These are phyloP conservation scores for Bretziella fagacearum DNA, from an alignment of 2,329 filamentous ascomycete species.

Conservation along the genomic window DNA sequence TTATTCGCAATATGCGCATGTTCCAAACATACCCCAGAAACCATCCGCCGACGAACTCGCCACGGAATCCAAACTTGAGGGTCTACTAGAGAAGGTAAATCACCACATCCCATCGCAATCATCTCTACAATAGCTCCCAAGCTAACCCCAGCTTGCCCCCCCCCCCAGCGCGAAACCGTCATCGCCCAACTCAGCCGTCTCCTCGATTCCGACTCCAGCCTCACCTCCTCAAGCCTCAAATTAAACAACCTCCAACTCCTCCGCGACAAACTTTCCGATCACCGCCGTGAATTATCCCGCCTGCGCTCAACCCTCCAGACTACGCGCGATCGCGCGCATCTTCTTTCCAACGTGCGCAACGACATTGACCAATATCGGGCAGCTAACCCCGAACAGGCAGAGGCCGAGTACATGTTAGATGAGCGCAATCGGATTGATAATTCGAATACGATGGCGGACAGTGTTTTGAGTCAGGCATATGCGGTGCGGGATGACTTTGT, in stretches of 20 bases:
- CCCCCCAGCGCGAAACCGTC: slow-evolving; percentile 55
- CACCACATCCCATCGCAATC: neutral
- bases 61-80: slow-evolving; percentile 66
- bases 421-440: slow-evolving; percentile 76
- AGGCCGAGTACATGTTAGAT: slow-evolving; percentile 94
- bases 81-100: slow-evolving; percentile 62
- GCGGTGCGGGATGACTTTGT: slow-evolving; percentile 86
- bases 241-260: slow-evolving; percentile 89
- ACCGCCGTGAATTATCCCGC: slow-evolving; percentile 65
- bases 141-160: slow-evolving; percentile 6
- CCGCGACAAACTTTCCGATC: slow-evolving; percentile 74
- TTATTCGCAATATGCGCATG: slow-evolving; percentile 81
- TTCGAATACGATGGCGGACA: slow-evolving; percentile 77
- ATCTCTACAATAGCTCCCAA: slow-evolving; percentile 12
- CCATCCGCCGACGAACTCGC: slow-evolving; percentile 70
- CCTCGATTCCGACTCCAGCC: slow-evolving; percentile 76
- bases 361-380: slow-evolving; percentile 83
- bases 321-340: slow-evolving; percentile 71
- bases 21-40: slow-evolving; percentile 61
- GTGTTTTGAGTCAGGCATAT: slow-evolving; percentile 86
- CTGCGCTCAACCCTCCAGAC: slow-evolving; percentile 58
- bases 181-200: slow-evolving; percentile 72
- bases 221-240: slow-evolving; percentile 84
- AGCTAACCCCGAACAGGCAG: slow-evolving; percentile 62
- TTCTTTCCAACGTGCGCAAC: slow-evolving; percentile 75